Evolutionary conservation across 1,284 basidiomycete genomes (phyloP).

Genomic region (Ustilago nuda): DNA sequence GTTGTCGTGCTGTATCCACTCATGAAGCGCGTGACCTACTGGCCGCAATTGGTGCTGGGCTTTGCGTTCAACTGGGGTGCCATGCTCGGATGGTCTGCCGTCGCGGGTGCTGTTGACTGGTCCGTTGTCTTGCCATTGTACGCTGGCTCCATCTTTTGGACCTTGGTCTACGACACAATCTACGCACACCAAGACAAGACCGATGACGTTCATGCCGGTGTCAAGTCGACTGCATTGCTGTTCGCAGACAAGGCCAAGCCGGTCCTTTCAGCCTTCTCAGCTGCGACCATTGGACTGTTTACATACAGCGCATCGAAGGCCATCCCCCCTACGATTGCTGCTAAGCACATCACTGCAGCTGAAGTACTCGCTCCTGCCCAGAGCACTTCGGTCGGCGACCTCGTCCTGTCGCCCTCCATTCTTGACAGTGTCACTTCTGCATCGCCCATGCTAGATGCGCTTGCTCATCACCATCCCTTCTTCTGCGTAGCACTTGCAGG

Average conservation of each 20-base stretch:
- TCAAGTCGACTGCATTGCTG: slow-evolving; percentile 92
- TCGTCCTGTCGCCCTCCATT: slow-evolving; percentile 23
- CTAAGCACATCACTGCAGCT: slow-evolving; percentile 11
- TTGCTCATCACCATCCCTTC: slow-evolving; percentile 74
- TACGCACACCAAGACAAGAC: slow-evolving; percentile 99
- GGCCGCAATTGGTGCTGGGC: slow-evolving; percentile 83
- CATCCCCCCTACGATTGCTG: slow-evolving; percentile 20
- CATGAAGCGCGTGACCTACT: slow-evolving; percentile 97
- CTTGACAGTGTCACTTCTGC: slow-evolving; percentile 17
- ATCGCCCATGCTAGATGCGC: slow-evolving; percentile 21
- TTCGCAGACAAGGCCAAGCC: slow-evolving; percentile 80
- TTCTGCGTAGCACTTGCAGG: slow-evolving; percentile 80
- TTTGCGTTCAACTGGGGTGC: slow-evolving; percentile 98
- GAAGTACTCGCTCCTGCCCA: slow-evolving; percentile 14
- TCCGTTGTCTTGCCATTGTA: slow-evolving; percentile 81
- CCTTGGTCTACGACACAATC: slow-evolving; percentile 95
- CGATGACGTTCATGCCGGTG: slow-evolving; percentile 88
- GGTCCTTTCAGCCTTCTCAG: slow-evolving; percentile 81
- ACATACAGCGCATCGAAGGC: slow-evolving; percentile 73
- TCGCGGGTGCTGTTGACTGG: slow-evolving; percentile 86
- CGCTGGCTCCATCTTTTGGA: slow-evolving; percentile 89
- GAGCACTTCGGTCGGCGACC: slow-evolving; percentile 21
- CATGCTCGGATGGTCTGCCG: slow-evolving; percentile 93
- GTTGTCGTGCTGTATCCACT: slow-evolving; percentile 91
- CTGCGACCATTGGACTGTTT: slow-evolving; percentile 80